A percentile compares a stretch with the other conserved stretches of the same genome.
Conservation (phyloP, 75 land plant genomes). For the Pinus tabuliformis region DNA sequence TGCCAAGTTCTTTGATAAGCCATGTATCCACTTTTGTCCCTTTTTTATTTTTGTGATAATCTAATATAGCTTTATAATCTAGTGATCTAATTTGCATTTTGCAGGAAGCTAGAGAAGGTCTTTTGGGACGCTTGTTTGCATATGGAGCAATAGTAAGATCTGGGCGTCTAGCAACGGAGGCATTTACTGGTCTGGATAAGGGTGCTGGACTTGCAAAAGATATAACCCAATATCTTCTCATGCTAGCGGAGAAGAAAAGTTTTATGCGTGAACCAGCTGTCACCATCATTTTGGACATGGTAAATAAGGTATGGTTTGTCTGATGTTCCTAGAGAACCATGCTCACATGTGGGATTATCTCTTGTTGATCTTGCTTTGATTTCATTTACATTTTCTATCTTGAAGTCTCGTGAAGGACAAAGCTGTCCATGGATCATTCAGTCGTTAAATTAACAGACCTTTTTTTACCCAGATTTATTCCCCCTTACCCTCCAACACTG, state of each 20-base stretch:
- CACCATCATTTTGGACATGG: conserved; percentile 56
- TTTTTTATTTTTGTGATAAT: neutral
- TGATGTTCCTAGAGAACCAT: neutral
- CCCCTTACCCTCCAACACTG: no score
- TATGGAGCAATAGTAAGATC: conserved; percentile 89
- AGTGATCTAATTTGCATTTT: neutral
- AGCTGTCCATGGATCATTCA: no score
- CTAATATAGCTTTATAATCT: neutral
- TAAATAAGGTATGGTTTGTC: conserved; percentile 57
- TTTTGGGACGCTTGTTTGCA: conserved; percentile 89
- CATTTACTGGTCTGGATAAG: conserved; percentile 15
- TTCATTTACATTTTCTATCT: no score
- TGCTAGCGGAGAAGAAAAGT: conserved; percentile 70
- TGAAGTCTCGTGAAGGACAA: no score
- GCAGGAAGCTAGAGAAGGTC: conserved; percentile 88
- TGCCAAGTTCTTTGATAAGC: neutral
- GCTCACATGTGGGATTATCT: neutral
- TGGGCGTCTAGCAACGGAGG: conserved; percentile 45
- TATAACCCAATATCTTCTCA: conserved; percentile 41
- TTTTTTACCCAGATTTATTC: no score
- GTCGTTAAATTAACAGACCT: no score
- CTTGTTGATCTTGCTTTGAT: neutral
- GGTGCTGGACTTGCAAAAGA: conserved; percentile 41
- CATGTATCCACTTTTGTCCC: neutral
- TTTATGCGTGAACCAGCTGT: conserved; percentile 90